Base-by-base conservation (phyloP, 495 filamentous ascomycete genomes). In the Neurospora sp. region DNA sequence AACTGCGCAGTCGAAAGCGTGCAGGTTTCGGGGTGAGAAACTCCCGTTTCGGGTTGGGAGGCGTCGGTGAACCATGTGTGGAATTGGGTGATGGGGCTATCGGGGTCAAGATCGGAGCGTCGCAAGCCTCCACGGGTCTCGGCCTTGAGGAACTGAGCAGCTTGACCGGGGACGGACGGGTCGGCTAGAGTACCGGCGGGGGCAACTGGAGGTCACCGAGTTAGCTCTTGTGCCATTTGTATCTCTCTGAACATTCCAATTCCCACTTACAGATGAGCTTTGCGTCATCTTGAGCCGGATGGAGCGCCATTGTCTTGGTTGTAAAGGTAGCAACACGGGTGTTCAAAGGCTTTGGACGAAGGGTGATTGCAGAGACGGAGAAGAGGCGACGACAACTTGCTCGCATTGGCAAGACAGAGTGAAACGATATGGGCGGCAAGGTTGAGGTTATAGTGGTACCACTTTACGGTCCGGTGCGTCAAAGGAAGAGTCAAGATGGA, bases 1-100 rank as follows among this genome's bases (percentile, higher is more conserved):
- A 98, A 85, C n/a, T 84, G 84, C 1, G 96, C 94, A 8, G 95
- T 98, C 14, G 96, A 91, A 0, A 98, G 84, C 20, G 89, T 91
- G 74, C 90, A 89, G 39, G 86, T 91, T 88, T 93, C 94, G 74
- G 86, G 95, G 74, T 94, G 92, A 71, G 88, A 86, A 69, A 94
- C 87, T 18, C 84, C 79, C 16, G 78, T 77, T 39, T 71, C 84
- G 75, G 74, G 77, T 16, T 85, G 79, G 73, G 90, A 89, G 0
- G 94, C 92, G 73, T 88, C 85, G 11, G 85, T 85, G 87, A 94
- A 98, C 94, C 95, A 98, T 75, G 81, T 80, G 82, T 97, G 88
- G 85, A 98, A 98, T 81, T 97, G 95, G 71, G 85, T 85, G 73
- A 95, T 84, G 5, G 96, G 93, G 77, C 81, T 82, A 8, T 83